A percentile compares a stretch with the other conserved stretches of the same genome.
phyloP scores from a whole-genome alignment of 2,329 filamentous ascomycete species.

The Exophiala lecanii-corni region DNA sequence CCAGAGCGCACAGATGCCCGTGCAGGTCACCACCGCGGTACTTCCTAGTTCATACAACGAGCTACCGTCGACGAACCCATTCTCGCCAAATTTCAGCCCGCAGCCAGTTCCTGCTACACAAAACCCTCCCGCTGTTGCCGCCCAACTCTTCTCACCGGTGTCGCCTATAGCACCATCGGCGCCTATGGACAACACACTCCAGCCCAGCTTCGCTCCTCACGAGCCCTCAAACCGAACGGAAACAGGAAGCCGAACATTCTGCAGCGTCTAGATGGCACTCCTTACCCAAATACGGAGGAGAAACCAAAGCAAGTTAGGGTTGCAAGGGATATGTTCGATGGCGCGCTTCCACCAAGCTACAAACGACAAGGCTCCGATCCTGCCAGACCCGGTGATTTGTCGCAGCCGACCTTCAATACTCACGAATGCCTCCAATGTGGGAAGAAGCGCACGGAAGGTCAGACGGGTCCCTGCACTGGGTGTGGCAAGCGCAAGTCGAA shows the following conservation, averaged over 20 bases:
- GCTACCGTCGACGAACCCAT: constrained; percentile 19
- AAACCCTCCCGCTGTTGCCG: background rate
- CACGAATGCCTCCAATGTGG: constrained; percentile 18
- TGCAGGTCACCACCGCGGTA: constrained; percentile 17
- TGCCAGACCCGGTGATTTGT: constrained; percentile 3
- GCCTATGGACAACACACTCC: constrained; percentile 4
- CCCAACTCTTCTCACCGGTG: constrained; percentile 20
- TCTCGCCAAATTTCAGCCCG: constrained; percentile 18
- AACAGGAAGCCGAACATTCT: constrained; percentile 15
- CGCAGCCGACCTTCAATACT: constrained; percentile 3
- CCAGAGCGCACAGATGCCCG: constrained; percentile 17
- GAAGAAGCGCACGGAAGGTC: constrained; percentile 11
- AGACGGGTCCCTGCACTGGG: constrained; percentile 16
- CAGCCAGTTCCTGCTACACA: constrained; percentile 1
- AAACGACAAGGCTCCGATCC: constrained; percentile 18
- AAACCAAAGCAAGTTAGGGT: constrained; percentile 22
- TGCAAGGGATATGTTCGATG: constrained; percentile 27
- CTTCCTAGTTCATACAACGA: constrained; percentile 16
- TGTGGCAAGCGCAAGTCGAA: constrained; percentile 21
- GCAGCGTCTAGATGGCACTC: constrained; percentile 22
- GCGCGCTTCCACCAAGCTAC: constrained; percentile 24
- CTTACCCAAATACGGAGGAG: constrained; percentile 16
- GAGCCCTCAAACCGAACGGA: too few species aligned
- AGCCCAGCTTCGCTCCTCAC: too few species aligned
- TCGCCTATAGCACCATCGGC: constrained; percentile 19